Base-by-base conservation (phyloP, 1,284 basidiomycete genomes). In the Ganoderma leucocontextum region DNA sequence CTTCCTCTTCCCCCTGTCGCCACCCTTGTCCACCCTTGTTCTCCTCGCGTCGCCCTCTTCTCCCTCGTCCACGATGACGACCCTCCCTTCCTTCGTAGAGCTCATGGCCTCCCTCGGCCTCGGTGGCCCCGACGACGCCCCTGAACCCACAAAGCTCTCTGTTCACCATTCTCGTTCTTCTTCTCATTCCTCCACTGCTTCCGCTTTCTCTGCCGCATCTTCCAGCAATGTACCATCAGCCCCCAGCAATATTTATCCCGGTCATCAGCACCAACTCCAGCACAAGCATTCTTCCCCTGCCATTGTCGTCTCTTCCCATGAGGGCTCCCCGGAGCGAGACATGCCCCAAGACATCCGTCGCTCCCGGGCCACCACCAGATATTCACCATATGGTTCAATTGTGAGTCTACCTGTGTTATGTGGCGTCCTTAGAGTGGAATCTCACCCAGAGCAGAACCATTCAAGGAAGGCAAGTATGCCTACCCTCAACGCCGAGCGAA, bases 71-170 rank as follows among this genome's bases (percentile, higher is more conserved):
- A 57, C 78, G 70, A 91, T 89, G 87, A 84, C 89, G 74, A 82
- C 91, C 76, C 89, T 94, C 76, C 92, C 92, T 76, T 93, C 92
- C 68, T 94, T 94, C 79, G 89, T 93, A 69, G 89, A 94, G 81
- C 90, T 94, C 78, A 93, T 94, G 91, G 87, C 88, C 71, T 87
- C 92, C 70, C 84, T 94, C 73, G 93, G 91, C 70, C 84, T 94
- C 78, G 87, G 91, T 68, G 81, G 80, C 74, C 76, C 75, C 59
- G 66, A 73, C 60, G 70, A 77, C 65, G 72, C 79, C 64, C 72
- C 75, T 61, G 77, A 78, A 63, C 73, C 78, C 55, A 33, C 55
- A 67, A 67, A 68, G 70, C 57, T 62, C 63, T 22, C 66, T 53
- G 61, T 71, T 52, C 76, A 72, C 62, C 77, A 77, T 67, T 78